Evolutionary conservation across 1,284 basidiomycete genomes (phyloP).

Genomic region (Quambalaria eucalypti): DNA sequence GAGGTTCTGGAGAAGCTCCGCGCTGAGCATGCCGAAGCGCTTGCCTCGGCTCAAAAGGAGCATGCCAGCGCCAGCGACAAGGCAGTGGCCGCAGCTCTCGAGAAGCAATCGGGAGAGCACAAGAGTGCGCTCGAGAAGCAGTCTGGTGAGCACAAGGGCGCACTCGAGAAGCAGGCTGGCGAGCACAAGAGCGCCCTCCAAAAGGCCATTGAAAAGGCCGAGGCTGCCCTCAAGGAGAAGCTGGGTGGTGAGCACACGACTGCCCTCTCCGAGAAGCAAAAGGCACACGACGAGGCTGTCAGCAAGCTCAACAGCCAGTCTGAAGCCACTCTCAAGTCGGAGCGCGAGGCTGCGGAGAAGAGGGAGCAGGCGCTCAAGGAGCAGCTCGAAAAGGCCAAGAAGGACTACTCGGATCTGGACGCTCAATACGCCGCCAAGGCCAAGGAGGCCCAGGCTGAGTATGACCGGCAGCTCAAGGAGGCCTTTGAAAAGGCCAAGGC

Average conservation of each 20-base stretch:
- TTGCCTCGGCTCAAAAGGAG: not conserved
- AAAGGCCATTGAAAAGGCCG: conserved; percentile 3
- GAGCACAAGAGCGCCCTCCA: not conserved
- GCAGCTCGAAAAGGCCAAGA: conserved; percentile 14
- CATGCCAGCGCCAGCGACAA: conserved; percentile 1
- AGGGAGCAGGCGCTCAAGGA: conserved; percentile 15
- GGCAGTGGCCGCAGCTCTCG: no score
- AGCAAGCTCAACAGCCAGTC: conserved; percentile 4
- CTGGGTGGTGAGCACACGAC: conserved; percentile 1
- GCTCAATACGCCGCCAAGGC: conserved; percentile 18
- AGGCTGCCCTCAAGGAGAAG: conserved; percentile 9
- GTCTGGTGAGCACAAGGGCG: not conserved
- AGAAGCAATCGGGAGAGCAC: no score
- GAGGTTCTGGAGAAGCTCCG: conserved; percentile 5
- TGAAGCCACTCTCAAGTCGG: not conserved
- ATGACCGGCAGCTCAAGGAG: conserved; percentile 21
- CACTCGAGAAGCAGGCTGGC: conserved; percentile 12
- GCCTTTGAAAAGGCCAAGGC: conserved; percentile 25
- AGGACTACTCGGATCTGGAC: conserved; percentile 17
- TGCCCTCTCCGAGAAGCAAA: conserved; percentile 7
- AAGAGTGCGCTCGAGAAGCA: conserved; percentile 7
- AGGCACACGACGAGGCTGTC: conserved; percentile 14
- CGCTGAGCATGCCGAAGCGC: not conserved
- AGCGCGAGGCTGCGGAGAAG: conserved; percentile 7
- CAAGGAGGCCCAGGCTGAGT: conserved; percentile 21